Evolutionary conservation across 2,329 filamentous ascomycete genomes (phyloP), one percentile per base, ranked within the genome.

Genomic region (Cladobotryum mycophilum): DNA sequence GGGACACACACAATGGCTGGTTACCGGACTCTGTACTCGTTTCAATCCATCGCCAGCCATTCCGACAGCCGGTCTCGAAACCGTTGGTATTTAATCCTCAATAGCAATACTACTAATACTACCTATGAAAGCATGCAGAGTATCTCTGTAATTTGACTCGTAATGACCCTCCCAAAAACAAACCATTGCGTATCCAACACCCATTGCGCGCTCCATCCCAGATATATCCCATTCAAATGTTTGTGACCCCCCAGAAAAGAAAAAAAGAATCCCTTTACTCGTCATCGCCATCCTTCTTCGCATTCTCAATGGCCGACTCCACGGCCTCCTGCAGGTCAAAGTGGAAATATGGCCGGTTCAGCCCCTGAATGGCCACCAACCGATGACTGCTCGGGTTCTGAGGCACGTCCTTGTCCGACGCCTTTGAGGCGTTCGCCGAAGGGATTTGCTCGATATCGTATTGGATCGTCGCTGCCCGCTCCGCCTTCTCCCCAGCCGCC

Each of bases 401-500:
- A 1, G 58, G 59, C 13, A 61, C 60, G 8, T 61, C 63, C 51
- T 61, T 64, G 33, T 66, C 64, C 0, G 60, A 63, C 11, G 43
- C 40, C 45, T 47, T 54, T 38, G 53, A 64, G 34, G 40, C 50
- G 15, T 58, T 59, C 38, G 51, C 52, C 11, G 57, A 58, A 12
- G 60, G 60, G 5, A 51, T 49, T 20, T 60, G 60, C 55, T 67
- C 67, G 13, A 63, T 58, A 12, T 68, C 66, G 35, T 62, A 53
- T 14, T 58, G 52, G 14, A 57, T n/a, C 4, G 52, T 34, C 30
- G 41, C 3, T 15, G 58, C 52, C 9, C 51, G 54, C 33, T 55
- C 56, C 37, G 53, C 70, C 50, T 78, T 72, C 59, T 91, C 86
- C 0, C 86, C 86, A 3, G 75, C 74, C 0, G 80, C 80, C 1